Conservation (phyloP, 176 grass and related monocot species). For the Aegilops speltoides region DNA sequence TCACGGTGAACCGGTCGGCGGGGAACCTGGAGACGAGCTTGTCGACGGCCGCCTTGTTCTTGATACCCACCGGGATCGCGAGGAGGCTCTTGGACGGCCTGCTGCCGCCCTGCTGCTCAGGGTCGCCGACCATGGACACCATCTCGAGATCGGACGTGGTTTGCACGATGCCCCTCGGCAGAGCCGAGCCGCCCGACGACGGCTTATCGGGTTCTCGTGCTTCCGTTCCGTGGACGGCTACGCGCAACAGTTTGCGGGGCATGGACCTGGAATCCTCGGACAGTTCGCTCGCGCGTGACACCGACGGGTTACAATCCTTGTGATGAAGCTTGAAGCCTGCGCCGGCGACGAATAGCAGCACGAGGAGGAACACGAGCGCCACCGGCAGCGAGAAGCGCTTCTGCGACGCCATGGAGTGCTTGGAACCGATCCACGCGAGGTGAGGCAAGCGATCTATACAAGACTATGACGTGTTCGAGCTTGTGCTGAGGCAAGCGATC, state of each 20-base stretch:
- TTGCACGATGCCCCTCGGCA: constrained; percentile 77
- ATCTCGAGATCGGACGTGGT: constrained; percentile 62
- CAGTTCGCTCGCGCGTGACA: not conserved
- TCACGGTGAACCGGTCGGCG: constrained; percentile 40
- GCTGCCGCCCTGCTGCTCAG: constrained; percentile 40
- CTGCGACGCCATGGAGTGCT: not conserved
- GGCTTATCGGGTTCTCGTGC: too few species aligned
- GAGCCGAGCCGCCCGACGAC: constrained; percentile 49
- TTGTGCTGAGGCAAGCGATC: too few species aligned
- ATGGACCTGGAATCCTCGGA: not conserved
- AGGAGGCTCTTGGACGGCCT: constrained; percentile 56
- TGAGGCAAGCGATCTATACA: too few species aligned
- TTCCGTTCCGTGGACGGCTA: not conserved
- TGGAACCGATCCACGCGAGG: too few species aligned
- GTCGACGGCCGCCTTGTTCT: constrained; percentile 69
- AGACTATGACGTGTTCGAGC: too few species aligned
- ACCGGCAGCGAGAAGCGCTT: constrained; percentile 4
- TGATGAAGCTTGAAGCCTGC: not conserved
- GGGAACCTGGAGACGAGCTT: constrained; percentile 82
- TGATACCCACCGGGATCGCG: constrained; percentile 78
- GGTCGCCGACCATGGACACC: constrained; percentile 29
- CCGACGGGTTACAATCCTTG: not conserved
- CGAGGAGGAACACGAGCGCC: not conserved
- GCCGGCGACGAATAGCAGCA: not conserved
- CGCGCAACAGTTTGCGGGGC: not conserved